Evolutionary conservation across 164 flowering plant species (phyloP).

Genomic region (Magnolia officinalis): DNA sequence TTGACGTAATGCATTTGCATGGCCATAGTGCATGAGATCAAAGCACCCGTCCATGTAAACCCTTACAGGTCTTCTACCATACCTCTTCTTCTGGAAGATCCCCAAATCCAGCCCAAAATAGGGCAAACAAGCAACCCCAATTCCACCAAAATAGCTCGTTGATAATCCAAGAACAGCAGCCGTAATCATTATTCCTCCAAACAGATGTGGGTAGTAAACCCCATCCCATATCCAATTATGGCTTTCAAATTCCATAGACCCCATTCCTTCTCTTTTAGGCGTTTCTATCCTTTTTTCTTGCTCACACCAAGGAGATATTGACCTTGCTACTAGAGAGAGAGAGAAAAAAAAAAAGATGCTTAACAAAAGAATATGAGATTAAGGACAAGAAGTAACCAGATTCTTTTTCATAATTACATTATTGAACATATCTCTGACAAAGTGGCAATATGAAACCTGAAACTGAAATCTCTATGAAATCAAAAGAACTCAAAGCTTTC

Average conservation of each 20-base stretch:
- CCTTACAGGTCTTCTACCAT: constrained; percentile 54
- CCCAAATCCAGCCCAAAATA: constrained; percentile 49
- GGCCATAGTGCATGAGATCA: constrained; percentile 94
- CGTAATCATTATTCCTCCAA: constrained; percentile 81
- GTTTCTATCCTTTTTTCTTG: neutral
- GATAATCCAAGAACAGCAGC: constrained; percentile 77
- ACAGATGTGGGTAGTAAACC: constrained; percentile 51
- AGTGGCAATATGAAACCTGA: neutral
- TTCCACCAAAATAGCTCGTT: constrained; percentile 63
- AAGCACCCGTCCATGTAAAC: constrained; percentile 96
- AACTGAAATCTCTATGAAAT: neutral
- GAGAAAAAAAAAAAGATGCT: neutral
- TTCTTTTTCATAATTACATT: too few species aligned
- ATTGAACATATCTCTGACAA: too few species aligned
- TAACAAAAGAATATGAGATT: too few species aligned
- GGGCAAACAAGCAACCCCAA: constrained; percentile 50
- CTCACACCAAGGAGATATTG: constrained; percentile 13
- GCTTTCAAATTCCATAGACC: constrained; percentile 57
- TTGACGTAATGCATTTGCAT: constrained; percentile 85
- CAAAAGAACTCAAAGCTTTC: neutral
- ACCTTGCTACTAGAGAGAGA: neutral
- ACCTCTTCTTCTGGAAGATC: constrained; percentile 52
- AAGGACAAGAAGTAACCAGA: too few species aligned
- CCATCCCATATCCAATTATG: constrained; percentile 77
- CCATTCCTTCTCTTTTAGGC: constrained; percentile 10